A percentile compares a stretch with the other conserved stretches of the same genome.
Evolutionary conservation across 2,329 filamentous ascomycete genomes (phyloP).

Genomic region (Penicillium sp.): DNA sequence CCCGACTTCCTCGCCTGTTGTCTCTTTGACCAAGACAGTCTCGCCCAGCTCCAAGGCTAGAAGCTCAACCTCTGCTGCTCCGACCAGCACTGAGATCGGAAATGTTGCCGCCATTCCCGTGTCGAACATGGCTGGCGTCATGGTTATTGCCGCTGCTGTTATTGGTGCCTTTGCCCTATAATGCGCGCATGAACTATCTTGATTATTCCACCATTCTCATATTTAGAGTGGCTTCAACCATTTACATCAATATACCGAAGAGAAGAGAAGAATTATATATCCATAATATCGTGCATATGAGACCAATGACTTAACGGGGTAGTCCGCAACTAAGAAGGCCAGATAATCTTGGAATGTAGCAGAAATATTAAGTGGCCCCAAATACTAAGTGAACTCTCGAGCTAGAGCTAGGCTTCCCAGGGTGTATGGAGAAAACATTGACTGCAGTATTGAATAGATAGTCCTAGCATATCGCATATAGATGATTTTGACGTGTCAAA

Average conservation of each 20-base stretch:
- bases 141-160: conserved; percentile 12
- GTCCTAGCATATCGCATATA: too few relatives aligned
- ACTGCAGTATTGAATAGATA: too few relatives aligned
- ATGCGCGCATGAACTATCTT: neutral
- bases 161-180: conserved; percentile 15
- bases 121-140: conserved; percentile 10
- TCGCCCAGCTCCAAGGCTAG: conserved; percentile 3
- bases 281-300: neutral
- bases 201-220: neutral
- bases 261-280: neutral
- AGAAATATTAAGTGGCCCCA: too few relatives aligned
- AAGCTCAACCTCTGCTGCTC: conserved; percentile 6
- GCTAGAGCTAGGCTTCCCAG: too few relatives aligned
- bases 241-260: neutral
- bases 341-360: too few relatives aligned
- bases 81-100: conserved; percentile 4
- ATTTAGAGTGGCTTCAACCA: neutral
- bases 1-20: conserved; percentile 5
- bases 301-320: neutral
- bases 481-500: too few relatives aligned
- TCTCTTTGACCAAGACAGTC: conserved; percentile 9
- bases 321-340: too few relatives aligned
- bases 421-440: too few relatives aligned
- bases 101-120: conserved; percentile 9
- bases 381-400: too few relatives aligned